Percentiles rank a stretch among this genome's conserved stretches.
Conservation (phyloP, 257 asterid species). For the Datura wrightii region DNA sequence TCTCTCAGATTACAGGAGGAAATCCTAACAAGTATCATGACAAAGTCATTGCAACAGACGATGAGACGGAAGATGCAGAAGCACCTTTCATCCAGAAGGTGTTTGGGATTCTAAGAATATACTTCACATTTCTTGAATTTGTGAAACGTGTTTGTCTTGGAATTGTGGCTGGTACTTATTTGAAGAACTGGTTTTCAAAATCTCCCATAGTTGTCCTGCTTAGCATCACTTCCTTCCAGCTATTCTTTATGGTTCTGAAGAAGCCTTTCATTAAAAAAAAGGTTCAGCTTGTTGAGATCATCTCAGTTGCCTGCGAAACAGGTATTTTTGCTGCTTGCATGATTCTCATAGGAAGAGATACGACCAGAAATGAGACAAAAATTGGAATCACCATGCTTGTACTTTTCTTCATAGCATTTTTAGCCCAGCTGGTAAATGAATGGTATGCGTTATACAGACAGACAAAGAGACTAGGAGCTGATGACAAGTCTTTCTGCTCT, state of each 20-base stretch:
- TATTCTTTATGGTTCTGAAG: conserved; percentile 90
- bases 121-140: conserved; percentile 72
- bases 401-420: conserved; percentile 57
- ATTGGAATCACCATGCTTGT: conserved; percentile 68
- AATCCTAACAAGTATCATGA: conserved; percentile 48
- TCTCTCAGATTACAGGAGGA: conserved; percentile 71
- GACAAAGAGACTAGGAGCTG: conserved; percentile 48
- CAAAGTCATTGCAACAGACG: conserved; percentile 83
- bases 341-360: conserved; percentile 50
- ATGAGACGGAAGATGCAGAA: conserved; percentile 91
- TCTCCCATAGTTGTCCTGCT: conserved; percentile 62
- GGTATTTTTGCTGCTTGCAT: conserved; percentile 60
- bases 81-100: conserved; percentile 85
- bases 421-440: conserved; percentile 55
- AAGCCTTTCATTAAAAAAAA: conserved; percentile 90
- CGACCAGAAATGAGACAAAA: conserved; percentile 51
- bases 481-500: conserved; percentile 51
- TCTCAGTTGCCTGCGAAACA: conserved; percentile 64
- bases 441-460: conserved; percentile 71
- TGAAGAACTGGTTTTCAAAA: conserved; percentile 55
- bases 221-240: conserved; percentile 70
- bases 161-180: conserved; percentile 68
- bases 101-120: conserved; percentile 87
- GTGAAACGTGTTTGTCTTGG: conserved; percentile 69
- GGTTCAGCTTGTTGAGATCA: conserved; percentile 85